These are phyloP conservation scores for Ambrosiella xylebori DNA, from an alignment of 2,329 filamentous ascomycete genomes.

Conservation along the genomic window DNA sequence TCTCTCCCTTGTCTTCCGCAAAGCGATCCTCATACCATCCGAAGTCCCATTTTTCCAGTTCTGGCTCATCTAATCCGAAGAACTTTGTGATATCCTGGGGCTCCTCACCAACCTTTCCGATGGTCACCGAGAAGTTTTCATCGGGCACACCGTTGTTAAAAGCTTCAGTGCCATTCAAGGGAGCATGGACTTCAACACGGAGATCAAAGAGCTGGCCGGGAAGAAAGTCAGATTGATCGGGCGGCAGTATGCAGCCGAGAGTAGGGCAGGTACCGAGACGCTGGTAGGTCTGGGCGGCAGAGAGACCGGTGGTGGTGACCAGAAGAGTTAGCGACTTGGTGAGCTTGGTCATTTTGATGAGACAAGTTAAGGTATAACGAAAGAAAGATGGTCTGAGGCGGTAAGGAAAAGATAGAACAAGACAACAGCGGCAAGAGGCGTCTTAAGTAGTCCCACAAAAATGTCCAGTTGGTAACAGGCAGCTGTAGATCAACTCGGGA, in stretches of 20 bases:
- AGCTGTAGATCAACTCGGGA: no score
- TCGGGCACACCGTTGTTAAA: conserved; percentile 52
- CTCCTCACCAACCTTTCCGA: conserved; percentile 43
- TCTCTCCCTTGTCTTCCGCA: conserved; percentile 50
- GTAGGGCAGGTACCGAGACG: conserved; percentile 40
- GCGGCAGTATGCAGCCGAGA: conserved; percentile 42
- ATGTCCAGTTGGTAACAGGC: no score
- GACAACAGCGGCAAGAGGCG: no score
- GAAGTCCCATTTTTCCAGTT: conserved; percentile 67
- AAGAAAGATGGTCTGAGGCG: neutral
- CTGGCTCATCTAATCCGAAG: conserved; percentile 53
- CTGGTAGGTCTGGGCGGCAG: conserved; percentile 40
- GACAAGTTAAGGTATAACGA: neutral
- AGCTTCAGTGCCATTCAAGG: conserved; percentile 66
- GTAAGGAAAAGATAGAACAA: neutral
- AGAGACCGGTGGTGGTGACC: conserved; percentile 7
- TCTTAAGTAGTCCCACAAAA: no score
- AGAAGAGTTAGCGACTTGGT: conserved; percentile 10
- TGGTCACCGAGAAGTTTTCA: conserved; percentile 57
- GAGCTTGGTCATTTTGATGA: conserved; percentile 8
- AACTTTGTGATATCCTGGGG: conserved; percentile 42
- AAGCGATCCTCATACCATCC: conserved; percentile 76
- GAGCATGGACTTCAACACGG: conserved; percentile 65
- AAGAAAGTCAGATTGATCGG: conserved; percentile 59
- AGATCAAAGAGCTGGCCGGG: conserved; percentile 74